These are phyloP conservation scores for Spinacia oleracea DNA, from an alignment of 179 eudicot species.

Conservation along the genomic window DNA sequence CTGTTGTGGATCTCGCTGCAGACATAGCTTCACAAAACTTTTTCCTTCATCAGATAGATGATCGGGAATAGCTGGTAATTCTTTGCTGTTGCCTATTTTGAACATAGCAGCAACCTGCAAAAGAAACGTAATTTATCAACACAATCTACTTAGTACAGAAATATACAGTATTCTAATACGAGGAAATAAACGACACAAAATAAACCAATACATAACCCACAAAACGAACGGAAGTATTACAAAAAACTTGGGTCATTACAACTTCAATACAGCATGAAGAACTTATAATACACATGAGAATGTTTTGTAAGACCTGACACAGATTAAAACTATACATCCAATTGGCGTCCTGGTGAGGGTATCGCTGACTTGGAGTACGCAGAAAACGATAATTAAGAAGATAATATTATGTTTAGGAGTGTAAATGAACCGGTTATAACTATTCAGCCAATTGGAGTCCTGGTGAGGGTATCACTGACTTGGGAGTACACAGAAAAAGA, in stretches of 20 bases:
- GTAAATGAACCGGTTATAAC: no score
- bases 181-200: not conserved
- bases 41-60: constrained; percentile 88
- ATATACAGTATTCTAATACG: not conserved
- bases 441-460: no score
- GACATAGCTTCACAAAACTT: constrained; percentile 80
- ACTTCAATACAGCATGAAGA: not conserved
- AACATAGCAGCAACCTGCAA: constrained; percentile 90
- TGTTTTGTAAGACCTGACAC: not conserved
- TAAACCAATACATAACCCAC: not conserved
- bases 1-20: constrained; percentile 69
- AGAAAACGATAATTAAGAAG: not conserved
- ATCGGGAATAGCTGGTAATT: constrained; percentile 83
- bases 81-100: constrained; percentile 94
- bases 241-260: not conserved
- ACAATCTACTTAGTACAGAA: constrained; percentile 3
- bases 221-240: not conserved
- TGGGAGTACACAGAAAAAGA: no score
- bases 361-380: not conserved
- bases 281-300: not conserved
- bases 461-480: no score
- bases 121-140: constrained; percentile 12
- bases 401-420: not conserved
- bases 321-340: not conserved
- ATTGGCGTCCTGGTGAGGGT: not conserved